A percentile compares a stretch with the other conserved stretches of the same genome.
These are phyloP conservation scores for Tetrapyrgos nigripes DNA, from an alignment of 1,284 basidiomycete species.

Conservation along the genomic window DNA sequence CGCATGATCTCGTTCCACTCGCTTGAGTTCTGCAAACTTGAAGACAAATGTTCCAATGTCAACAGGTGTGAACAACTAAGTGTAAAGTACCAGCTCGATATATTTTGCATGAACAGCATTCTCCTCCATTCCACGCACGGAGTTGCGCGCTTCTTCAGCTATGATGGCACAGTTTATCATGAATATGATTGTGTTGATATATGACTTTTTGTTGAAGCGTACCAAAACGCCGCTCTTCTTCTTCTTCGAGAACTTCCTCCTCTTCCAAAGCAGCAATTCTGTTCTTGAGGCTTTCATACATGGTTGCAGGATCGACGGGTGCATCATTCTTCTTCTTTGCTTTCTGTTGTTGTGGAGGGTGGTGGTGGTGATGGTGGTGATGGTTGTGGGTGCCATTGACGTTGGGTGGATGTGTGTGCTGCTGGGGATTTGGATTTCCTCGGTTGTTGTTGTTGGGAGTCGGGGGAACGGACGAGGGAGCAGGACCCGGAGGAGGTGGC, in stretches of 20 bases:
- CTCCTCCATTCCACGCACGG: conserved; percentile 79
- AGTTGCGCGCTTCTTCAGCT: conserved; percentile 86
- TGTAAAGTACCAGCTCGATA: conserved; percentile 72
- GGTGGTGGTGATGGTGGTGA: conserved; percentile 17
- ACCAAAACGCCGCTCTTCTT: conserved; percentile 81
- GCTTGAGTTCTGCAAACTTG: conserved; percentile 84
- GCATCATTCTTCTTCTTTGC: conserved; percentile 73
- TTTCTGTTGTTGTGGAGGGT: conserved; percentile 49
- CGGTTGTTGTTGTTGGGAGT: conserved; percentile 44
- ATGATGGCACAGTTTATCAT: conserved; percentile 19
- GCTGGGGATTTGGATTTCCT: conserved; percentile 34
- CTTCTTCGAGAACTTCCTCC: conserved; percentile 82
- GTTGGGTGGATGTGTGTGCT: conserved; percentile 31
- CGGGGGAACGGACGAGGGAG: conserved; percentile 60
- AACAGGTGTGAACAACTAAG: conserved; percentile 6
- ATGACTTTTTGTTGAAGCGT: conserved; percentile 33
- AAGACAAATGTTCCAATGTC: neutral
- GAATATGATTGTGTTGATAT: conserved; percentile 15
- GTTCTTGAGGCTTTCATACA: conserved; percentile 86
- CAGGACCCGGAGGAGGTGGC: conserved; percentile 60
- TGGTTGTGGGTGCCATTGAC: conserved; percentile 45
- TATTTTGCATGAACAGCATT: conserved; percentile 83
- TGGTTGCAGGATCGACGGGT: conserved; percentile 78
- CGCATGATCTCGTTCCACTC: conserved; percentile 82
- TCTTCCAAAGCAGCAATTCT: conserved; percentile 86